These are phyloP conservation scores for Geotrichum restrictum DNA, from an alignment of 1,139 yeast genomes.

Conservation along the genomic window DNA sequence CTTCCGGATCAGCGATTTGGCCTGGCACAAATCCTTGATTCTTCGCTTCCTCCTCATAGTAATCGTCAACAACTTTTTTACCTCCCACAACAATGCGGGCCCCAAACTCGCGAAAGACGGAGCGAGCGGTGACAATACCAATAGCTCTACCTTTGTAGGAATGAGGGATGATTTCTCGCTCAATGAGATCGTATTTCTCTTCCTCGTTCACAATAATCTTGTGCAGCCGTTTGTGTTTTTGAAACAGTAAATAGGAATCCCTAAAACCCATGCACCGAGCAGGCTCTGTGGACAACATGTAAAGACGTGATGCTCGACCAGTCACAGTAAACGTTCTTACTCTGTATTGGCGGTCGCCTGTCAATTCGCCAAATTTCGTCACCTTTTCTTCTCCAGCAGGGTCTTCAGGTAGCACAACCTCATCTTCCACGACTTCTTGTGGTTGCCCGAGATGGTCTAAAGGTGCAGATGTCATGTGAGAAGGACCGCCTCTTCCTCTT, in stretches of 20 bases:
- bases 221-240: slow-evolving; percentile 69
- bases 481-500: slow-evolving; percentile 25
- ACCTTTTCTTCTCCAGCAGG: slow-evolving; percentile 76
- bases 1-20: slow-evolving; percentile 73
- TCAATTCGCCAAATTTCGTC: slow-evolving; percentile 60
- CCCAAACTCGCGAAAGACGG: slow-evolving; percentile 89
- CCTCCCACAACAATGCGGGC: slow-evolving; percentile 80
- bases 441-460: slow-evolving; percentile 46
- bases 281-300: slow-evolving; percentile 92
- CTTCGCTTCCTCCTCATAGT: slow-evolving; percentile 72
- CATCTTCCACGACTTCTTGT: slow-evolving; percentile 65
- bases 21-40: slow-evolving; percentile 74
- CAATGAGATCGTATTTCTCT: slow-evolving; percentile 79
- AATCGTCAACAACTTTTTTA: slow-evolving; percentile 77
- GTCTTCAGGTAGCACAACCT: slow-evolving; percentile 76
- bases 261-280: slow-evolving; percentile 93
- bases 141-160: slow-evolving; percentile 89
- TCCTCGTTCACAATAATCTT: slow-evolving; percentile 72
- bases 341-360: slow-evolving; percentile 74
- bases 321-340: slow-evolving; percentile 76
- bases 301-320: slow-evolving; percentile 64
- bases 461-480: slow-evolving; percentile 29
- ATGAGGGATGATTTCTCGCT: slow-evolving; percentile 77
- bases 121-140: slow-evolving; percentile 84
- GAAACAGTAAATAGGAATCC: slow-evolving; percentile 86